Conservation (phyloP, 805 yeast species). For the Candida quercuum region DNA sequence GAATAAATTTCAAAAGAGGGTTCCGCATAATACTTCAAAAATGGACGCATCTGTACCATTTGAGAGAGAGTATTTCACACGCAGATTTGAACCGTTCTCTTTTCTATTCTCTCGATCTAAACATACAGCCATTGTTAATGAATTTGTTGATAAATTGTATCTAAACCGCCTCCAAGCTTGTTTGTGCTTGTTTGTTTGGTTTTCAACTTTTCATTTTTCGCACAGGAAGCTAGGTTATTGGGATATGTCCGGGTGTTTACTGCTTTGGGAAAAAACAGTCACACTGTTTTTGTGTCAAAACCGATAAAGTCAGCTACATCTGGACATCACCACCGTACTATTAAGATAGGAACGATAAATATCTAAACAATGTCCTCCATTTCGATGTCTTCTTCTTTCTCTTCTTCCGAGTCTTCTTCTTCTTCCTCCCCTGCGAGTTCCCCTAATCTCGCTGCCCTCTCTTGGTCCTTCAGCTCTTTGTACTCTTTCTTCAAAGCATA, state of each 20-base stretch:
- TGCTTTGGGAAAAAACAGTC: constrained; percentile 1
- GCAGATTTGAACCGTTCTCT: not conserved
- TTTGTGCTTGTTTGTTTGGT: not conserved
- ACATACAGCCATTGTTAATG: constrained; percentile 19
- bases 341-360: too few species aligned
- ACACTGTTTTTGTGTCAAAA: not conserved
- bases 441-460: constrained; percentile 62
- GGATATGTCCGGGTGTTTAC: not conserved
- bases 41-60: not conserved
- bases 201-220: constrained; percentile 10
- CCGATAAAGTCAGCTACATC: not conserved
- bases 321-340: not conserved
- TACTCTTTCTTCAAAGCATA: constrained; percentile 89
- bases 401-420: constrained; percentile 46
- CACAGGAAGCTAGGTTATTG: not conserved
- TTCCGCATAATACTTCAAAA: not conserved
- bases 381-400: constrained; percentile 63
- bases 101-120: too few species aligned
- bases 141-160: constrained; percentile 1
- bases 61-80: not conserved
- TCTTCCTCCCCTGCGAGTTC: constrained; percentile 33
- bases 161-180: too few species aligned
- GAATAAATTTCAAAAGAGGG: too few species aligned
- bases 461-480: constrained; percentile 71
- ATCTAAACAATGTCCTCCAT: constrained; percentile 65